A percentile compares a stretch with the other conserved stretches of the same genome.
Evolutionary conservation across 768 basidiomycete genomes (phyloP).

Genomic region (Pleurotus pulmonarius): DNA sequence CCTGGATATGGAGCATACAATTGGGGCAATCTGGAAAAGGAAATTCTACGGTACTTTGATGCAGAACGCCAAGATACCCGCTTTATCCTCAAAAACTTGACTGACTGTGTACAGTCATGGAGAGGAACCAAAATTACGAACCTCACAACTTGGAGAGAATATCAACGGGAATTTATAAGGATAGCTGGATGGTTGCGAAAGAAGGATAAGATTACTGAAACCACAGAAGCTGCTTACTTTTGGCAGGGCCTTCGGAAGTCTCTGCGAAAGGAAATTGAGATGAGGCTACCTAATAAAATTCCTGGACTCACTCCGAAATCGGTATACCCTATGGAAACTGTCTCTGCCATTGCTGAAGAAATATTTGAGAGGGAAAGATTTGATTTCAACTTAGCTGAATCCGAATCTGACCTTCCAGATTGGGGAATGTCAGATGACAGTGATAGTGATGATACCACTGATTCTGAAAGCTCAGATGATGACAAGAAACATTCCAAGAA

Average conservation of each 20-base stretch:
- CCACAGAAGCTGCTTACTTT: conserved; percentile 8
- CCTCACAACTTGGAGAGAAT: conserved; percentile 9
- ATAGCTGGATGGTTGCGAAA: conserved; percentile 11
- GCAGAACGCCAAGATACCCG: neutral
- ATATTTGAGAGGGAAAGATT: conserved; percentile 7
- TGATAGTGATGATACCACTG: neutral
- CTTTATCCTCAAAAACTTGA: neutral
- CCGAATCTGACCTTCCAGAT: conserved; percentile 9
- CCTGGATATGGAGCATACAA: neutral
- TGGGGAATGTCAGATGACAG: neutral
- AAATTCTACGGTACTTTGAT: conserved; percentile 3
- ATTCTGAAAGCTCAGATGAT: neutral
- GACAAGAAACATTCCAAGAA: neutral
- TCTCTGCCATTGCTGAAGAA: neutral
- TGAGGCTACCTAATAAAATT: neutral
- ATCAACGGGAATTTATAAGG: conserved; percentile 2
- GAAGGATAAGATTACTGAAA: conserved; percentile 8
- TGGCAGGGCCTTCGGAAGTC: conserved; percentile 10
- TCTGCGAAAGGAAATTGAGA: neutral
- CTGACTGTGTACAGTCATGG: neutral
- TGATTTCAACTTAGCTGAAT: conserved; percentile 7
- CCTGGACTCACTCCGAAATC: neutral
- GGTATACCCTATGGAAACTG: neutral
- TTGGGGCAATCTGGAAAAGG: neutral
- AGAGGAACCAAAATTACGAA: neutral